Percentiles rank a stretch among this genome's conserved stretches.
Conservation (phyloP, 164 flowering plant genomes). For the Tinospora cordifolia region DNA sequence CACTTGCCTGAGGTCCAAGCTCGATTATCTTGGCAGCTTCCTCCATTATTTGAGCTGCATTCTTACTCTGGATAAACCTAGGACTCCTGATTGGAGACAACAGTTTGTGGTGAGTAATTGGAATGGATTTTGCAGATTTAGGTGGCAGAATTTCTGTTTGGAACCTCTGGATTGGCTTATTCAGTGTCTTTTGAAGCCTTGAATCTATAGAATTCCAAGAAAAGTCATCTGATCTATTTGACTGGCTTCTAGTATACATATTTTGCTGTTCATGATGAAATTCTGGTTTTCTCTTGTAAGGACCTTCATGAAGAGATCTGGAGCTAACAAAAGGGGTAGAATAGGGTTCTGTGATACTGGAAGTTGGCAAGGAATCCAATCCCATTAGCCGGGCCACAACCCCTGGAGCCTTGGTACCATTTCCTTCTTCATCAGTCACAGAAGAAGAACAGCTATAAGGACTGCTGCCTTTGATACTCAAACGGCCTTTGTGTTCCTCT, state of each 20-base stretch:
- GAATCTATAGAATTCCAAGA: conserved; percentile 26
- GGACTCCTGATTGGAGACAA: conserved; percentile 79
- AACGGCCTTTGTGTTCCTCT: conserved; percentile 50
- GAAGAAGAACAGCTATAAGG: conserved; percentile 87
- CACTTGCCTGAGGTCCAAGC: conserved; percentile 34
- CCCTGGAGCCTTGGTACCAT: conserved; percentile 58
- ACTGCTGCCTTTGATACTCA: conserved; percentile 51
- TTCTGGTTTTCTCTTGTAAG: conserved; percentile 30
- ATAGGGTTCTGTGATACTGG: conserved; percentile 40
- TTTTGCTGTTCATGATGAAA: conserved; percentile 29
- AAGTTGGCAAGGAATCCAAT: conserved; percentile 71
- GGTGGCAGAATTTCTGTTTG: conserved; percentile 74
- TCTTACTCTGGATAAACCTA: conserved; percentile 44
- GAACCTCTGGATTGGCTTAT: conserved; percentile 61
- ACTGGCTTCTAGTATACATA: conserved; percentile 26
- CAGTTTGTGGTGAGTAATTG: conserved; percentile 66
- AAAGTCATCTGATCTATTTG: conserved; percentile 24
- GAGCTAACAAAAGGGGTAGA: conserved; percentile 50
- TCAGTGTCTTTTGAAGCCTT: conserved; percentile 36
- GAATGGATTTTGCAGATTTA: conserved; percentile 65
- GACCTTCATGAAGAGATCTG: conserved; percentile 40
- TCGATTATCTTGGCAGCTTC: conserved; percentile 78
- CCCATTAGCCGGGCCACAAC: conserved; percentile 99
- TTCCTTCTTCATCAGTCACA: conserved; percentile 70
- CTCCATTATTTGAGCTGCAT: conserved; percentile 82